These are phyloP conservation scores for Prunus mira DNA, from an alignment of 306 rosid species.

Conservation along the genomic window DNA sequence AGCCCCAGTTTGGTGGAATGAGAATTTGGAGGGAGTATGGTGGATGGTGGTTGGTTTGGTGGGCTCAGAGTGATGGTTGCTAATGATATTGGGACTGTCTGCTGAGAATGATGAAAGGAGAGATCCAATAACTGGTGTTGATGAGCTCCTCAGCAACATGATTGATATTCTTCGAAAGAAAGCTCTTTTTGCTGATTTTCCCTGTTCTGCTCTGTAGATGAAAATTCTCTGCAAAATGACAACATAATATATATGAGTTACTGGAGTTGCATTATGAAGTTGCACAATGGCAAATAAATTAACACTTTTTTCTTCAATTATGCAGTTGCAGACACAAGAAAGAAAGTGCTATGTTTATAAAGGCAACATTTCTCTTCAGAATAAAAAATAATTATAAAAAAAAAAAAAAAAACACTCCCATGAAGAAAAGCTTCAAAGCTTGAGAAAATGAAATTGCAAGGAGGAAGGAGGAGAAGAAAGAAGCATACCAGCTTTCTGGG, in stretches of 20 bases:
- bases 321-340: too few relatives aligned
- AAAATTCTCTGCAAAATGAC: constrained; percentile 10
- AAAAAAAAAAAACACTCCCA: not conserved
- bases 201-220: not conserved
- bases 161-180: constrained; percentile 8
- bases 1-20: constrained; percentile 37
- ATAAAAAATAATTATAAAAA: not conserved
- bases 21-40: constrained; percentile 30
- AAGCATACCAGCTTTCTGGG: constrained; percentile 5
- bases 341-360: not conserved
- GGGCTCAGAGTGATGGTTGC: constrained; percentile 35
- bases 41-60: constrained; percentile 31
- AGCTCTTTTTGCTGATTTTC: not conserved
- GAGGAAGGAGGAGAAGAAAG: not conserved
- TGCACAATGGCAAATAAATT: too few relatives aligned
- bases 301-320: too few relatives aligned
- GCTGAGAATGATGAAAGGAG: constrained; percentile 58
- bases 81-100: constrained; percentile 30
- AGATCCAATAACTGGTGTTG: constrained; percentile 88
- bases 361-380: not conserved
- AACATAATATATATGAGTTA: not conserved
- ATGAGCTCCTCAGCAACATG: constrained; percentile 84
- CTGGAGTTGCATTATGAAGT: not conserved
- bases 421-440: not conserved
- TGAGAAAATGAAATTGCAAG: not conserved